Base-by-base conservation (phyloP, 2,329 filamentous ascomycete species). In the Leptographium flavum region DNA sequence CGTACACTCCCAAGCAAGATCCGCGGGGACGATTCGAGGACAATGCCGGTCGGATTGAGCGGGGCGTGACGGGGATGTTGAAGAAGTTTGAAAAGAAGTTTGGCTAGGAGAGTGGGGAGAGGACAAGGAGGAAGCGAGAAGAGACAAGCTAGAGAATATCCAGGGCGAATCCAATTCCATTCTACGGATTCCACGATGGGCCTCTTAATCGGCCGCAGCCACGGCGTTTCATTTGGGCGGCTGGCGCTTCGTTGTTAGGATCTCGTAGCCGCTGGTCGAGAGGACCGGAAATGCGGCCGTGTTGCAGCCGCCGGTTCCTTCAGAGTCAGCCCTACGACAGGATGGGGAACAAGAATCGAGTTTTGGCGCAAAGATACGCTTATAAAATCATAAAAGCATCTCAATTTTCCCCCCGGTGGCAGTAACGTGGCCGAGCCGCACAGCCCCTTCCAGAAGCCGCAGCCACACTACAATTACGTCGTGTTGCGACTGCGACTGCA, bases 21-120 rank as follows among this genome's bases (percentile, higher is more conserved):
- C 56, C 60, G 4, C 60, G 63, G 49, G 73, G 62, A 7, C 74
- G 70, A 57, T 60, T 86, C 27, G 81, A 83, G 54, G 74, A 79
- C 58, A 72, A 75, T 49, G 76, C 81, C 0, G 77, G 75, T 25
- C 70, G 74, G 54, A 54, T 87, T 30, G 83, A 87, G 63, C 78
- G 77, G 59, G 79, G 81, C 1, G 73, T 87, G 5, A 73, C 76
- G 25, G 76, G 79, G 7, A 80, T 87, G 67, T 61, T 87, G 52
- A 86, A 81, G 71, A 85, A 80, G 64, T 71, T 87, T 60, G 83
- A 87, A 65, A 86, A 84, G 75, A 83, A 77, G 58, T 79, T 81
- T 62, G 71, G 69, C 0, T 77, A 46, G 33, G 11, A 11, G 25
- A 1, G n/a, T n/a, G n/a, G 2, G n/a, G 27, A 21, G 7, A 15